A percentile compares a stretch with the other conserved stretches of the same genome.
These are phyloP conservation scores for Dactylellina drechsleri DNA, from an alignment of 2,329 filamentous ascomycete genomes.

Conservation along the genomic window DNA sequence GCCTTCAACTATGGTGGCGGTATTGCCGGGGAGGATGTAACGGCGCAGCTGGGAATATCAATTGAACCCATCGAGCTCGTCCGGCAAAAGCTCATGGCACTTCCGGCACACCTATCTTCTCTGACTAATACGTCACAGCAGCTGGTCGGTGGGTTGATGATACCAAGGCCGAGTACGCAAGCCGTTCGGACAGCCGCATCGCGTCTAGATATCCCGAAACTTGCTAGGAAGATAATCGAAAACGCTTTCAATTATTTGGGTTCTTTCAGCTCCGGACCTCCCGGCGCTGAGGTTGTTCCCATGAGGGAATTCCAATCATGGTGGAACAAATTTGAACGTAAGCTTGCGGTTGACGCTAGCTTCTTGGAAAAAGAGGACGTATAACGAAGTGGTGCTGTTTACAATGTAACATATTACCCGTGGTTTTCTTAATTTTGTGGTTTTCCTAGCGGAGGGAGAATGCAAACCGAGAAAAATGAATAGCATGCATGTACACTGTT, in stretches of 20 bases:
- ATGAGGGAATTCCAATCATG: constrained; percentile 94
- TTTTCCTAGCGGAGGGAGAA: too few relatives aligned
- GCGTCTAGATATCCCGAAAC: constrained; percentile 70
- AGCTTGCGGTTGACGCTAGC: constrained; percentile 82
- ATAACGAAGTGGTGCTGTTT: too few relatives aligned
- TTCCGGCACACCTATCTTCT: constrained; percentile 64
- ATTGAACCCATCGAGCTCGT: constrained; percentile 81
- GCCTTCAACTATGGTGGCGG: constrained; percentile 57
- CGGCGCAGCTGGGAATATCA: constrained; percentile 74
- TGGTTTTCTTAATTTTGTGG: too few relatives aligned
- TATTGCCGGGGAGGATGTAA: constrained; percentile 34
- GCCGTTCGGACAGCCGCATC: constrained; percentile 57
- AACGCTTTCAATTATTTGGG: constrained; percentile 97
- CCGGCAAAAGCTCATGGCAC: constrained; percentile 72
- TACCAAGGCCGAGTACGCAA: constrained; percentile 48
- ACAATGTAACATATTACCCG: too few relatives aligned
- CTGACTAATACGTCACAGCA: constrained; percentile 36
- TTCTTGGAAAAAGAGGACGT: constrained; percentile 80
- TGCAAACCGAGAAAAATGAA: too few relatives aligned
- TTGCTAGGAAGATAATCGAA: constrained; percentile 93
- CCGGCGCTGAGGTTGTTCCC: constrained; percentile 84
- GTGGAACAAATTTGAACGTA: constrained; percentile 96
- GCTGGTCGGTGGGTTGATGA: constrained; percentile 53
- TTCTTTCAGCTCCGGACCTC: constrained; percentile 74
- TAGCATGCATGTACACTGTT: too few relatives aligned